A percentile compares a stretch with the other conserved stretches of the same genome.
phyloP scores from a whole-genome alignment of 176 grass and related monocot genomes.

The Luzula sylvatica region DNA sequence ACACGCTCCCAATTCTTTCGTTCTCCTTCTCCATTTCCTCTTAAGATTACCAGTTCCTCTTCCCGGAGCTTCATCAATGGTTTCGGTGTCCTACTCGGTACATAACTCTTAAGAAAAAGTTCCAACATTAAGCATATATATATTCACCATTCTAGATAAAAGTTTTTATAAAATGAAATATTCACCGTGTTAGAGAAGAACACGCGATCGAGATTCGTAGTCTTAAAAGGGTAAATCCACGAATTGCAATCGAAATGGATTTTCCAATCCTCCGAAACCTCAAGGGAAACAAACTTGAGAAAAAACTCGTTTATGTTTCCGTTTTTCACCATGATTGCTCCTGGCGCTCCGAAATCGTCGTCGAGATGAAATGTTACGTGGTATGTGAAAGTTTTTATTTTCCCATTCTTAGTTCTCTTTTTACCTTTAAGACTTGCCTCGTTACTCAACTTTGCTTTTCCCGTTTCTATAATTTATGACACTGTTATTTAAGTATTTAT shows the following conservation, averaged over 20 bases:
- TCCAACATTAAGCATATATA: too few relatives aligned
- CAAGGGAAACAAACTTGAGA: constrained; percentile 43
- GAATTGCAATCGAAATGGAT: constrained; percentile 96
- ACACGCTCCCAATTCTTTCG: constrained; percentile 71
- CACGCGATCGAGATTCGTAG: constrained; percentile 55
- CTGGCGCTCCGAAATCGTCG: constrained; percentile 51
- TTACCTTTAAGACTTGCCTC: constrained; percentile 32
- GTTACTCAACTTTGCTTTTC: constrained; percentile 46
- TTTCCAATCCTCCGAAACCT: constrained; percentile 27
- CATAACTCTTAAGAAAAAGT: constrained; percentile 48
- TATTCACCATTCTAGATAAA: too few relatives aligned
- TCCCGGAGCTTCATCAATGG: constrained; percentile 40
- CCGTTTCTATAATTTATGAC: constrained; percentile 29
- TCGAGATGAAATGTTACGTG: constrained; percentile 33
- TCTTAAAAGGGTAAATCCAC: constrained; percentile 69
- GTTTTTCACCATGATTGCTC: constrained; percentile 49
- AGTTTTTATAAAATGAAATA: too few relatives aligned
- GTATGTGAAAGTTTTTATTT: constrained; percentile 48
- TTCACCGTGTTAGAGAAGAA: constrained; percentile 81
- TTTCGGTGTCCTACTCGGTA: constrained; percentile 54
- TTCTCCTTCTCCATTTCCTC: constrained; percentile 55
- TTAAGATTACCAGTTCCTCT: constrained; percentile 52
- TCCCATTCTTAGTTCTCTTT: constrained; percentile 67
- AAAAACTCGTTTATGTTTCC: constrained; percentile 45
- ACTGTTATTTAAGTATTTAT: too few relatives aligned